phyloP scores from a whole-genome alignment of 768 basidiomycete genomes.

The Boletus rufocinnamomeus region DNA sequence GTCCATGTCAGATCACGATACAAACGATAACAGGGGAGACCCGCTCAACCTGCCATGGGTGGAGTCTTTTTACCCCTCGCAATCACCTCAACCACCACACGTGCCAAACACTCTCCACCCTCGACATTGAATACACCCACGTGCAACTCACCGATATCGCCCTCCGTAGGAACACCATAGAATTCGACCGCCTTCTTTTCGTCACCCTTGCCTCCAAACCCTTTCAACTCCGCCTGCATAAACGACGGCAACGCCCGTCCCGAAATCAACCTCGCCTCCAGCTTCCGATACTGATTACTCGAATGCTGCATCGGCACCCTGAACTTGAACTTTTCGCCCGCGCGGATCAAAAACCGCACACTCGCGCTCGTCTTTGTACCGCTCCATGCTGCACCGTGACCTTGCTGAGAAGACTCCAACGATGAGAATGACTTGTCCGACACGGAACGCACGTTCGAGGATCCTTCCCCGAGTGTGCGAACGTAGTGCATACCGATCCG shows the following conservation, averaged over 20 bases:
- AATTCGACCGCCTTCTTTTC: conserved; percentile 56
- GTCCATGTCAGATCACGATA: conserved; percentile 12
- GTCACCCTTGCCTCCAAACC: conserved; percentile 34
- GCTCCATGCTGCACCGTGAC: conserved; percentile 28
- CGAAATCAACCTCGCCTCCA: conserved; percentile 51
- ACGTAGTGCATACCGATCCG: conserved; percentile 72
- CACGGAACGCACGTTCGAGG: conserved; percentile 31
- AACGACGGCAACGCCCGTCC: conserved; percentile 58
- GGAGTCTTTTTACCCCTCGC: conserved; percentile 33
- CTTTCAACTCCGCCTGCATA: conserved; percentile 52
- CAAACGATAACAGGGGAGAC: conserved; percentile 21
- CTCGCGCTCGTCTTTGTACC: conserved; percentile 27
- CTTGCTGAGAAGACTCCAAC: conserved; percentile 57
- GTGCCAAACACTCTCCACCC: conserved; percentile 53
- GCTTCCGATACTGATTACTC: conserved; percentile 35
- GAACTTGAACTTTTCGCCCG: conserved; percentile 62
- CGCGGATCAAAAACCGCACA: conserved; percentile 50
- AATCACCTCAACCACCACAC: conserved; percentile 59
- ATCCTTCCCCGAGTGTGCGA: conserved; percentile 62
- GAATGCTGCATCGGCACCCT: conserved; percentile 45
- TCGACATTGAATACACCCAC: conserved; percentile 57
- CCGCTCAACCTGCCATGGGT: conserved; percentile 31
- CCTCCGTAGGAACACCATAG: conserved; percentile 50
- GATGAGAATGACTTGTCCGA: conserved; percentile 58
- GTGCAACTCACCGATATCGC: conserved; percentile 54